Percentiles rank a stretch among this genome's conserved stretches.
phyloP scores from a whole-genome alignment of 2,329 filamentous ascomycete genomes.

The Colletotrichum ledebouriae region DNA sequence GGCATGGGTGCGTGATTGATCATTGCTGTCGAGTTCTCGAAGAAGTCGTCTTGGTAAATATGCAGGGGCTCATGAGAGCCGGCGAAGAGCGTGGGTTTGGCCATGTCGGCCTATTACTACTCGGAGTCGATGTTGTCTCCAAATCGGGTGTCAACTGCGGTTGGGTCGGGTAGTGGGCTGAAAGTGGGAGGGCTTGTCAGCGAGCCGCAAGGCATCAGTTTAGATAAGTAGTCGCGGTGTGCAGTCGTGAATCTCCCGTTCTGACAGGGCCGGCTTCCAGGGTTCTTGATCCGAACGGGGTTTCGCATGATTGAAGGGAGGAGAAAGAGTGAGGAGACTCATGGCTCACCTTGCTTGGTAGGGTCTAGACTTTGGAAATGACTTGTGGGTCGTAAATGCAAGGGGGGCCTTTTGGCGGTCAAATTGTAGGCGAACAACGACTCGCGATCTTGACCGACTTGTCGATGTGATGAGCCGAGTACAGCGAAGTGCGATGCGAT shows the following conservation, averaged over 20 bases:
- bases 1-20: conserved; percentile 71
- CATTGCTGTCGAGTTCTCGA: conserved; percentile 61
- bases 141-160: conserved; percentile 11
- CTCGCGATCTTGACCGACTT: conserved; percentile 23
- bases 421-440: conserved; percentile 37
- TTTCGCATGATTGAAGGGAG: conserved; percentile 43
- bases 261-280: conserved; percentile 33
- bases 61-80: conserved; percentile 62
- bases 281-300: conserved; percentile 29
- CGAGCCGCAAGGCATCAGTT: conserved; percentile 37
- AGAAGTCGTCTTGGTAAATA: conserved; percentile 67
- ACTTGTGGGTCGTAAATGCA: conserved; percentile 44
- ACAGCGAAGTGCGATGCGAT: conserved; percentile 7
- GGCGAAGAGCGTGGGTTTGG: conserved; percentile 63
- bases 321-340: conserved; percentile 40
- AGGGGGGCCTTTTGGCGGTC: conserved; percentile 42
- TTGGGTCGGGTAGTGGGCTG: conserved; percentile 38
- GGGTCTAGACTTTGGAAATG: conserved; percentile 43
- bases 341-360: conserved; percentile 43
- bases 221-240: conserved; percentile 40
- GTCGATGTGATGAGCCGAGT: neutral
- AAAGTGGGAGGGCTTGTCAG: conserved; percentile 36
- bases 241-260: conserved; percentile 22
- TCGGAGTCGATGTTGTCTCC: conserved; percentile 26
- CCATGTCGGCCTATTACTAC: conserved; percentile 61